phyloP scores from a whole-genome alignment of 2,329 filamentous ascomycete genomes.

The Fusarium mexicanum region DNA sequence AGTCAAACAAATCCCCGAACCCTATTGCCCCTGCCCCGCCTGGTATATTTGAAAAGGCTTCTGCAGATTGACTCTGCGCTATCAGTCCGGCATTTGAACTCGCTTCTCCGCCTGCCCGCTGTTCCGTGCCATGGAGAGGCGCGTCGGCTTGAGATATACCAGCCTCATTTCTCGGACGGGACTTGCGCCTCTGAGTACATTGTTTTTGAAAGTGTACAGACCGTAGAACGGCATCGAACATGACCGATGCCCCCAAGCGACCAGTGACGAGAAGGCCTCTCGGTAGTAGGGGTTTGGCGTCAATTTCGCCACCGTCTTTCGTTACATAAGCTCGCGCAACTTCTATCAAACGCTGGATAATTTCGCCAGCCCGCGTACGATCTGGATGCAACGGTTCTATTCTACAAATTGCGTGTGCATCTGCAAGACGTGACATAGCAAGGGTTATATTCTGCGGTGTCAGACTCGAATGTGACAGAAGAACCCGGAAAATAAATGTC shows the following conservation, averaged over 20 bases:
- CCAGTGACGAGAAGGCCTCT: not conserved
- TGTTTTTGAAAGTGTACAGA: not conserved
- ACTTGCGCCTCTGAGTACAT: too few relatives aligned
- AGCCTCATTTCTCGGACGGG: rapidly evolving
- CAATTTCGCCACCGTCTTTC: rapidly evolving
- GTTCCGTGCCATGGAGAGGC: rapidly evolving
- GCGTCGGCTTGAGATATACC: rapidly evolving
- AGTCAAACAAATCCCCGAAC: not conserved
- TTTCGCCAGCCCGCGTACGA: not conserved
- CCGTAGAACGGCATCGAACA: not conserved
- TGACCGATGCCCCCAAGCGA: not conserved
- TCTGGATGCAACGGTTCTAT: not conserved
- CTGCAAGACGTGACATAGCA: not conserved
- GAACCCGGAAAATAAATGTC: not conserved
- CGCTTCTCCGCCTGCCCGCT: rapidly evolving
- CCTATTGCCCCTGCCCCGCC: too few relatives aligned
- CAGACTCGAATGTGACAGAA: not conserved
- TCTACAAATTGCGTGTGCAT: not conserved
- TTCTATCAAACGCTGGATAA: not conserved
- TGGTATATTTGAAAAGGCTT: too few relatives aligned
- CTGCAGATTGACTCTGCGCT: rapidly evolving
- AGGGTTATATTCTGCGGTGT: not conserved
- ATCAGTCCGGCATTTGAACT: rapidly evolving
- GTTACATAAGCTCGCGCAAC: too few relatives aligned
- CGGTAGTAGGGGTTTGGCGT: not conserved